Percentiles rank a stretch among this genome's conserved stretches.
Evolutionary conservation across 2,329 filamentous ascomycete species (phyloP).

Genomic region (Lasiodiplodia citricola): DNA sequence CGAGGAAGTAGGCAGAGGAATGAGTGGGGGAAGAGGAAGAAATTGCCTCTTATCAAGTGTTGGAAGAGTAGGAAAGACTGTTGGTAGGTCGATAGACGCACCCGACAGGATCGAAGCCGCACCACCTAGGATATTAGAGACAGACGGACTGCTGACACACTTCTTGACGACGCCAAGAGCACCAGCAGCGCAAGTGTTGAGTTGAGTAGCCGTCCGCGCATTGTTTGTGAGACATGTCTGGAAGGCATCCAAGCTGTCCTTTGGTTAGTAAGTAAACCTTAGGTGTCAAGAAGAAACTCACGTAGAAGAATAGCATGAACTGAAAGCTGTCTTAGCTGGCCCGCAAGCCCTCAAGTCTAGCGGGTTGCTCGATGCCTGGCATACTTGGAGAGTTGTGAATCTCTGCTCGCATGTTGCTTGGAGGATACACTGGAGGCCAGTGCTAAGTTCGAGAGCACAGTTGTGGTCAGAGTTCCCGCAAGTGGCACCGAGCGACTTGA

Average conservation of each 20-base stretch:
- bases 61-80: neutral
- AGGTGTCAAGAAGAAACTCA: neutral
- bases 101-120: neutral
- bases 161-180: neutral
- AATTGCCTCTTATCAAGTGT: constrained; percentile 8
- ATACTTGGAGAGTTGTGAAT: neutral
- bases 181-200: constrained; percentile 1
- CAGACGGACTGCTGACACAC: neutral
- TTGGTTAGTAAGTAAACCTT: neutral
- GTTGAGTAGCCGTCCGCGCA: neutral
- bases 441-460: neutral
- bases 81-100: neutral
- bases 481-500: neutral
- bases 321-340: neutral
- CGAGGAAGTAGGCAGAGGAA: neutral
- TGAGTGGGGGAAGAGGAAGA: neutral
- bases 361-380: neutral
- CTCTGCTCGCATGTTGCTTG: constrained; percentile 3
- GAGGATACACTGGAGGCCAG: constrained; percentile 3
- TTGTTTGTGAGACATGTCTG: neutral
- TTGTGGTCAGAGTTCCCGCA: neutral
- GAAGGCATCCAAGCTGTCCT: neutral
- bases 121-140: neutral
- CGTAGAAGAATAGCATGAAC: constrained; percentile 4
- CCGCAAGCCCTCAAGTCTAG: neutral